A percentile compares a stretch with the other conserved stretches of the same genome.
Conservation (phyloP, 768 basidiomycete species). For the Macrocybe gigantea region DNA sequence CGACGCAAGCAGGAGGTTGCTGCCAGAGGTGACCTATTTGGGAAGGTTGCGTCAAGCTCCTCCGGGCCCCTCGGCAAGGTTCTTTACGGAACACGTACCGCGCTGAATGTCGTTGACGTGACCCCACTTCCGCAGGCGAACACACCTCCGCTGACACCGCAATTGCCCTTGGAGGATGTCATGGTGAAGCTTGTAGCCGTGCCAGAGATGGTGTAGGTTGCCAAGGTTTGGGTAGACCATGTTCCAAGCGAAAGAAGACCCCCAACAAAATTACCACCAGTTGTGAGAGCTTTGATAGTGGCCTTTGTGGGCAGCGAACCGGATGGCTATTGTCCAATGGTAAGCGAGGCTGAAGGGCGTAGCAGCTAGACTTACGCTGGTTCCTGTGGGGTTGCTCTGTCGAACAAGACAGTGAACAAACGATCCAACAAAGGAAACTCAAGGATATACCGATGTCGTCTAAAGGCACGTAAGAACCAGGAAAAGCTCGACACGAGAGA, state of each 20-base stretch:
- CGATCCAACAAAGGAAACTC: neutral
- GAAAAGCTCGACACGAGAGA: neutral
- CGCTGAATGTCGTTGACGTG: slow-evolving; percentile 40
- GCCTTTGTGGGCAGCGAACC: slow-evolving; percentile 37
- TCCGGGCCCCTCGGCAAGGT: neutral
- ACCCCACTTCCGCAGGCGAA: slow-evolving; percentile 51
- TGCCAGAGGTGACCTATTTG: slow-evolving; percentile 39
- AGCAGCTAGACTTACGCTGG: slow-evolving; percentile 9
- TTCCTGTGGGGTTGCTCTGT: slow-evolving; percentile 5
- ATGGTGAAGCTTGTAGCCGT: slow-evolving; percentile 47
- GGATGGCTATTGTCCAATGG: slow-evolving; percentile 7
- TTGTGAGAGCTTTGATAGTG: slow-evolving; percentile 35
- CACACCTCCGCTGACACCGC: slow-evolving; percentile 39
- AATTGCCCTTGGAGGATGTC: slow-evolving; percentile 52
- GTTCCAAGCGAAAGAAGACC: slow-evolving; percentile 51
- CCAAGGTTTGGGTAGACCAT: slow-evolving; percentile 57
- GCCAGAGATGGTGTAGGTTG: slow-evolving; percentile 47
- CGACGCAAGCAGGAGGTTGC: slow-evolving; percentile 41
- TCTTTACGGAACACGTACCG: slow-evolving; percentile 30
- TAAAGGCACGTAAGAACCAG: neutral
- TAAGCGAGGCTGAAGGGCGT: neutral
- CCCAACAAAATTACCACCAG: slow-evolving; percentile 29
- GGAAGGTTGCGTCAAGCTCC: slow-evolving; percentile 1
- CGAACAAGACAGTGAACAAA: neutral
- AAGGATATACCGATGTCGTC: slow-evolving; percentile 12